These are phyloP conservation scores for Sutorius australiensis DNA, from an alignment of 768 basidiomycete species.

Conservation along the genomic window DNA sequence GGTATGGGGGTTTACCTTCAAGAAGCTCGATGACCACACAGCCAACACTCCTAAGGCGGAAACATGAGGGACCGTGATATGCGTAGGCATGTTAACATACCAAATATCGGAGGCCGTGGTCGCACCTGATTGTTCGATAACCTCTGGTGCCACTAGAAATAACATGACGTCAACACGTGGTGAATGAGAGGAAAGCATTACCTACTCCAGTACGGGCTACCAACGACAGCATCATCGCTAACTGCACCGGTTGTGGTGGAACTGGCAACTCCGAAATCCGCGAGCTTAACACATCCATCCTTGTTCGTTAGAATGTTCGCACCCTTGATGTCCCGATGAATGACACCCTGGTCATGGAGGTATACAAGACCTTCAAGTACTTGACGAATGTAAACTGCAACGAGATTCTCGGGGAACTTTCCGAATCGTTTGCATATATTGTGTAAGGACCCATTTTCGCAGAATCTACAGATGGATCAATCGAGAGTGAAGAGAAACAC, in stretches of 20 bases:
- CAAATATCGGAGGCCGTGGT: constrained; percentile 98
- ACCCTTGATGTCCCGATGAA: constrained; percentile 98
- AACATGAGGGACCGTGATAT: not conserved
- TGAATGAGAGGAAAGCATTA: constrained; percentile 15
- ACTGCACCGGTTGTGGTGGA: constrained; percentile 70
- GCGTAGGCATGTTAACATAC: constrained; percentile 36
- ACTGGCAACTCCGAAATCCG: constrained; percentile 96
- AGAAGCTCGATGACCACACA: constrained; percentile 95
- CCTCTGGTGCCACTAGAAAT: constrained; percentile 88
- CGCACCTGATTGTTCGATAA: constrained; percentile 96
- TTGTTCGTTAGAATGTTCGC: constrained; percentile 99
- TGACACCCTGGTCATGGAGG: constrained; percentile 98
- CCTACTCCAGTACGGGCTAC: constrained; percentile 98
- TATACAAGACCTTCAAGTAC: constrained; percentile 94
- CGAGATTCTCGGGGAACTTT: constrained; percentile 96
- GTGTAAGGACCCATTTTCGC: constrained; percentile 96
- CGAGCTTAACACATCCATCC: constrained; percentile 97
- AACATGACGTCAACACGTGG: constrained; percentile 2
- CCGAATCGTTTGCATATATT: constrained; percentile 96
- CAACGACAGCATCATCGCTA: constrained; percentile 89
- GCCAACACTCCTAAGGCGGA: constrained; percentile 66
- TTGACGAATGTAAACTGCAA: constrained; percentile 95
- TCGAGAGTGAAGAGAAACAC: not conserved
- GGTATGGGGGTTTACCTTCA: constrained; percentile 91
- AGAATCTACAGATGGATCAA: constrained; percentile 52